Percentiles rank a stretch among this genome's conserved stretches.
These are phyloP conservation scores for Nymphaea colorata DNA, from an alignment of 164 flowering plant genomes.

Conservation along the genomic window DNA sequence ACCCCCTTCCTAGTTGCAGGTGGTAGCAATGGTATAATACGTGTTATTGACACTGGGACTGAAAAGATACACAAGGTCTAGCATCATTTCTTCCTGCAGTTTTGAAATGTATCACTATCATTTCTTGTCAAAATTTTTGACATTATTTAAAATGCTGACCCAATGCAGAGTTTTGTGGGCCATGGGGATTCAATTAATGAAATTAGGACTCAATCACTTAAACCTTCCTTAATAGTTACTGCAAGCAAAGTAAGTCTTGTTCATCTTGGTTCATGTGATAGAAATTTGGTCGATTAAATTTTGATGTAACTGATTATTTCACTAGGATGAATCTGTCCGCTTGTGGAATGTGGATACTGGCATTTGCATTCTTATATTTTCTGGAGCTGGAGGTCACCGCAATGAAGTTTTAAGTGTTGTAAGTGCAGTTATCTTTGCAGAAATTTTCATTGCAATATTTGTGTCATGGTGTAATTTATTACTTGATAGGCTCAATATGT, in stretches of 20 bases:
- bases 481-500: neutral
- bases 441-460: too few relatives aligned
- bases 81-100: neutral
- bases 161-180: slow-evolving; percentile 84
- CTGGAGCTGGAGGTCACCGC: slow-evolving; percentile 99
- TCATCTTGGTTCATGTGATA: neutral
- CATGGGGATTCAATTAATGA: slow-evolving; percentile 98
- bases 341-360: slow-evolving; percentile 97
- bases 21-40: slow-evolving; percentile 86
- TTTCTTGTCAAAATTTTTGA: neutral
- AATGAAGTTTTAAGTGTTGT: slow-evolving; percentile 98
- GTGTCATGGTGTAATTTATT: too few relatives aligned
- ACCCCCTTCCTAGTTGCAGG: slow-evolving; percentile 76
- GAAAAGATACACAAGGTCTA: slow-evolving; percentile 86
- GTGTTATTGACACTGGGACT: slow-evolving; percentile 72
- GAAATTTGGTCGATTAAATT: slow-evolving; percentile 1
- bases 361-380: slow-evolving; percentile 86
- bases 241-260: slow-evolving; percentile 72
- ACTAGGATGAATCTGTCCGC: slow-evolving; percentile 93
- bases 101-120: neutral
- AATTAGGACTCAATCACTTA: slow-evolving; percentile 83
- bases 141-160: neutral
- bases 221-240: slow-evolving; percentile 78
- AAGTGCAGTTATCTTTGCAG: slow-evolving; percentile 8
- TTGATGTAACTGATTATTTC: neutral